A percentile compares a stretch with the other conserved stretches of the same genome.
phyloP scores from a whole-genome alignment of 768 basidiomycete species.

The Hygrocybe coccinea region DNA sequence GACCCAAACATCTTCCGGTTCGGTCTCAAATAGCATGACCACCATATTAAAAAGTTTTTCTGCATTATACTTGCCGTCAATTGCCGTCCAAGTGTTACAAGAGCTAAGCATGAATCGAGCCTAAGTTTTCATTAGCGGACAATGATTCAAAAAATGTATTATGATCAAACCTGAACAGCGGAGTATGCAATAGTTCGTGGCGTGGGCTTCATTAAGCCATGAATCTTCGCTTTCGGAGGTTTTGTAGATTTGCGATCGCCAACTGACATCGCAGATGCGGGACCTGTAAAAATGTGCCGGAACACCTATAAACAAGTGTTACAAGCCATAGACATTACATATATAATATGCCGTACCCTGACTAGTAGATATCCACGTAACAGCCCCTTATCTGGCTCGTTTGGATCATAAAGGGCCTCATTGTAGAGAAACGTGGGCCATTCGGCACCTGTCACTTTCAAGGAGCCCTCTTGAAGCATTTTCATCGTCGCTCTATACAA shows the following conservation, averaged over 20 bases:
- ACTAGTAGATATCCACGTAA: slow-evolving; percentile 5
- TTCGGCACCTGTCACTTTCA: neutral
- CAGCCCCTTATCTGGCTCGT: neutral
- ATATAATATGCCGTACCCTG: neutral
- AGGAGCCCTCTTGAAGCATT: neutral
- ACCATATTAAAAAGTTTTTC: no score
- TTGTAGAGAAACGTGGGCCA: neutral
- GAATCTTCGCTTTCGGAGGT: neutral
- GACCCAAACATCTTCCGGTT: no score
- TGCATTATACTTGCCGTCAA: no score
- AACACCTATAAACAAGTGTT: neutral
- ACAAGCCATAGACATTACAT: no score
- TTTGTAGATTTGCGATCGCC: neutral
- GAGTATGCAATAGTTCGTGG: slow-evolving; percentile 22
- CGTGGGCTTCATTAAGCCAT: slow-evolving; percentile 14
- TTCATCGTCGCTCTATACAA: neutral
- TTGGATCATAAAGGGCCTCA: neutral
- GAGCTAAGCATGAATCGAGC: no score
- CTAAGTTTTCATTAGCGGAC: no score
- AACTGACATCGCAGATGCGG: neutral
- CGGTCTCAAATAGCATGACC: no score
- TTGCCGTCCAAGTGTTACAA: no score
- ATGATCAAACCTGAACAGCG: slow-evolving; percentile 17
- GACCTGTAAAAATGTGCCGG: slow-evolving; percentile 9
- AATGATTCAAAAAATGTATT: no score